Percentiles rank a stretch among this genome's conserved stretches.
Evolutionary conservation across 2,329 filamentous ascomycete genomes (phyloP).

Genomic region (Blumeria graminis): DNA sequence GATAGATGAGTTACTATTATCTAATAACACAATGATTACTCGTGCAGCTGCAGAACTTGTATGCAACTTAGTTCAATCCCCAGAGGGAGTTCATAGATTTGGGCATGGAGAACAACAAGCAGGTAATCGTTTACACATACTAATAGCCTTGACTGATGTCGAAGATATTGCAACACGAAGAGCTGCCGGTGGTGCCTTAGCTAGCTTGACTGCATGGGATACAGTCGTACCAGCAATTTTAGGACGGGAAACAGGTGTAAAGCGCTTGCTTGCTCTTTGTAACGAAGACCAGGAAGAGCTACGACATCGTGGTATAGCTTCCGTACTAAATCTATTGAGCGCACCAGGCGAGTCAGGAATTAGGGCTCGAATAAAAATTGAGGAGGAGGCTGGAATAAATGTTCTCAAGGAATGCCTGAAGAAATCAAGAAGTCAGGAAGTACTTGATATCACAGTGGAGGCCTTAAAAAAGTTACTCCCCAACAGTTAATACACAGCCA

Average conservation of each 20-base stretch:
- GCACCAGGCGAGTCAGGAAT: slow-evolving; percentile 41
- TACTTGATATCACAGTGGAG: slow-evolving; percentile 47
- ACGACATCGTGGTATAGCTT: slow-evolving; percentile 49
- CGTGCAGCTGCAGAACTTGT: slow-evolving; percentile 72
- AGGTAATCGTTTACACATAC: slow-evolving; percentile 50
- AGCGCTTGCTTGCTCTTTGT: slow-evolving; percentile 61
- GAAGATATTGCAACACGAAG: slow-evolving; percentile 58
- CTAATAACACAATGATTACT: slow-evolving; percentile 48
- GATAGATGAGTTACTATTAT: slow-evolving; percentile 65
- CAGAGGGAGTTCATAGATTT: slow-evolving; percentile 42
- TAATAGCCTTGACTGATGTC: slow-evolving; percentile 70
- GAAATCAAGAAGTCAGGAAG: slow-evolving; percentile 40
- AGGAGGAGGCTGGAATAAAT: slow-evolving; percentile 37
- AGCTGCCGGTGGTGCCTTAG: slow-evolving; percentile 72
- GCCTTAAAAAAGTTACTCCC: slow-evolving; percentile 32
- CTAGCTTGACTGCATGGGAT: slow-evolving; percentile 60
- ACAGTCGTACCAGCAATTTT: slow-evolving; percentile 47
- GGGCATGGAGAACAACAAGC: slow-evolving; percentile 43
- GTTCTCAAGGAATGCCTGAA: slow-evolving; percentile 45
- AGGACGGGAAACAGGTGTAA: slow-evolving; percentile 44
- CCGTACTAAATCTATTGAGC: slow-evolving; percentile 46
- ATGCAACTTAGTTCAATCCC: slow-evolving; percentile 63
- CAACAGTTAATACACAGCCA: too few species aligned
- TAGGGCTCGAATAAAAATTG: slow-evolving; percentile 33
- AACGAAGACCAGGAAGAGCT: slow-evolving; percentile 46